phyloP scores from a whole-genome alignment of 1,284 basidiomycete species.

The Ustilago trichophora region DNA sequence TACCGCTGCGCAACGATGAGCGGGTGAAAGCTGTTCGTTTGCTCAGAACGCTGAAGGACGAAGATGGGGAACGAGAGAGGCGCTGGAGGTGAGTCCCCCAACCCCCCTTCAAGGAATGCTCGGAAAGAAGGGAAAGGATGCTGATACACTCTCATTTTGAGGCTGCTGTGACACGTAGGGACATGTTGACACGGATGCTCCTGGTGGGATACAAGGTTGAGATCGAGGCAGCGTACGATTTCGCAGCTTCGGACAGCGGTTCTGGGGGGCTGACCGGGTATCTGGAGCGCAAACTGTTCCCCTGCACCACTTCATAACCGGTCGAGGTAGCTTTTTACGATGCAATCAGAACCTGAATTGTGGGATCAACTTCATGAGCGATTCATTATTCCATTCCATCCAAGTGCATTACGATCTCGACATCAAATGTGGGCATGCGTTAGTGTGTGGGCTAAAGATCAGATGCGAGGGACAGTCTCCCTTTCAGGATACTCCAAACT shows the following conservation, averaged over 20 bases:
- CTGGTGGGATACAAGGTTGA: constrained; percentile 51
- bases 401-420: not conserved
- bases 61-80: not conserved
- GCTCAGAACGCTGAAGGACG: not conserved
- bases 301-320: no score
- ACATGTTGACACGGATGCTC: constrained; percentile 36
- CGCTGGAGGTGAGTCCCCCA: no score
- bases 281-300: constrained; percentile 11
- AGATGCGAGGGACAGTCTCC: constrained; percentile 30
- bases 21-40: constrained; percentile 32
- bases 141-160: no score
- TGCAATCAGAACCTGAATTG: no score
- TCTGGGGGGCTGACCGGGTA: constrained; percentile 10
- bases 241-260: not conserved
- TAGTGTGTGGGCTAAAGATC: not conserved
- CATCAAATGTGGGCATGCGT: no score
- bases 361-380: no score
- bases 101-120: no score
- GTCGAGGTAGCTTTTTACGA: no score
- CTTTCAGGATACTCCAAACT: constrained; percentile 35
- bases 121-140: no score
- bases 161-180: constrained; percentile 5
- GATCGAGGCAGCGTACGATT: constrained; percentile 45
- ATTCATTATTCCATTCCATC: not conserved
- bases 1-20: constrained; percentile 28